Evolutionary conservation across 2,329 filamentous ascomycete species (phyloP), one percentile per base, ranked within the genome.

Genomic region (Sarocladiaceae sp.): DNA sequence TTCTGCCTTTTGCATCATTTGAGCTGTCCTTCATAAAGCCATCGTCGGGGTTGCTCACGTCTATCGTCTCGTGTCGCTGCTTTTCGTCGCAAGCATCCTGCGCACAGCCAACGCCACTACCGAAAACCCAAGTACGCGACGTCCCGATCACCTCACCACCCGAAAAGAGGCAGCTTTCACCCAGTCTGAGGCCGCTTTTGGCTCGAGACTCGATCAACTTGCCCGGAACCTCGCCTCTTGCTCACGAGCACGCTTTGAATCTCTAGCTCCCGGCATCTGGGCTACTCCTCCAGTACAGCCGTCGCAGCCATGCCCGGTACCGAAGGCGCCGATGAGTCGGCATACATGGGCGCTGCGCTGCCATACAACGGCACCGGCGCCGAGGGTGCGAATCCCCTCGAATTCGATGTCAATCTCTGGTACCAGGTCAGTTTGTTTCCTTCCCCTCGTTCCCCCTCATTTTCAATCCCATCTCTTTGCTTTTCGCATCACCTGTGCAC

Each of bases 391-490:
- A 76, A 91, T 67, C 83, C 87, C 23, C 70, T 84, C 54, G 73
- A 73, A 1, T 72, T 88, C 58, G 76, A 93, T 65, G 75, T 93
- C 59, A 93, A 93, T 69, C 77, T 90, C 56, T 91, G 80, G 76
- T 93, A 93, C 65, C 78, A 88, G 71, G 84, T 86, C 71, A 64
- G 77, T 64, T 49, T 52, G 39, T n/a, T 61, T 47, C 51, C 50
- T 52, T 11, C n/a, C 35, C 20, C 18, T 25, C 31, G 28, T 39
- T 17, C 51, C 20, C 50, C 13, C 18, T 26, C 23, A 26, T 20
- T 26, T 17, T 17, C 10, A 10, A 10, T 17, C 36, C 17, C 36
- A 39, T 56, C 31, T 52, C 37, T 39, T 46, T 50, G 18, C 28
- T 51, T 28, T 46, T 22, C 47, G 11, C 31, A 22, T 17, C 26